Evolutionary conservation across 2,329 filamentous ascomycete genomes (phyloP), one percentile per base, ranked within the genome.

Genomic region (Lomentospora prolificans): DNA sequence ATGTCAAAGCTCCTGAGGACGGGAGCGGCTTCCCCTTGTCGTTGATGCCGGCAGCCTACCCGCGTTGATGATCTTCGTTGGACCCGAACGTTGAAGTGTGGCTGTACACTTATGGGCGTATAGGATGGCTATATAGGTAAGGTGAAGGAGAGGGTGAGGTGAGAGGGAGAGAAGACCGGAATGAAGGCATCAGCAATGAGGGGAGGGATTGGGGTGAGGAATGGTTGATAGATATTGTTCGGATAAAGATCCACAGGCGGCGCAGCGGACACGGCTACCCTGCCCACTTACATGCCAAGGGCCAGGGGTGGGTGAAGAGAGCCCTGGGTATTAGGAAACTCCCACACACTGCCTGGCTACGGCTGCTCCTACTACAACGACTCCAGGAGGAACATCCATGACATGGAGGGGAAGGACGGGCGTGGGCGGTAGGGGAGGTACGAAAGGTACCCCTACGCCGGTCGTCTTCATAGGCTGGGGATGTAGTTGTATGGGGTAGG

Each of bases 161-260:
- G 39, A 50, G 19, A 8, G 27, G 50, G 33, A 44, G 14, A 53
- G 22, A 44, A 44, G 22, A 9, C 24, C 30, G 14, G 22, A 53
- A 27, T 39, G 31, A 39, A 44, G 30, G 33, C 33, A 44, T 53
- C 33, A 24, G 33, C 22, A 39, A 19, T 17, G 22, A 44, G 51
- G 33, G 22, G 22, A 52, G 19, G 27, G 51, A 27, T 27, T 4
- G 9, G 51, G 51, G 41, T 12, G 53, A 50, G 46, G 54, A 28
- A 31, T 41, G 39, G 24, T 51, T 30, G 46, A 51, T 22, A 56
- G 54, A 51, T 51, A 56, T 56, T 51, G 24, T 58, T 54, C 54
- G 58, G 53, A 57, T 58, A 60, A 55, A 58, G 55, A 58, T 58
- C 57, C 57, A 57, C 59, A 48, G 58, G 53, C 55, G 58, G 50